Conservation (phyloP, 2,329 filamentous ascomycete genomes). For the Cadophora sp. region DNA sequence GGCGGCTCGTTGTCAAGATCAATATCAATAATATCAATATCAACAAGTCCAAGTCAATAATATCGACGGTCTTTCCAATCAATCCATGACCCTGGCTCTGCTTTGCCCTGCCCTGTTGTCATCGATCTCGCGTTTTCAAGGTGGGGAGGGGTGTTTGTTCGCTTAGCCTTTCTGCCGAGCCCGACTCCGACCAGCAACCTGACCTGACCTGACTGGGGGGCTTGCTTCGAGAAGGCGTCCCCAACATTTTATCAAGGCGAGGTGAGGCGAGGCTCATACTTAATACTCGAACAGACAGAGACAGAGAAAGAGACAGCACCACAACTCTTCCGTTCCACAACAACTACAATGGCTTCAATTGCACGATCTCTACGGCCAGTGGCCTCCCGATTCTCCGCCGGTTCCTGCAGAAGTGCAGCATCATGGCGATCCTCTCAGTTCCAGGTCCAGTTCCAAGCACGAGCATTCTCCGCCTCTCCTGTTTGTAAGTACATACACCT, state of each 20-base stretch:
- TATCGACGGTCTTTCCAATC: constrained; percentile 13
- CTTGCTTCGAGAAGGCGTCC: constrained; percentile 14
- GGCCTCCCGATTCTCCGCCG: constrained; percentile 37
- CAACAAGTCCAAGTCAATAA: constrained; percentile 13
- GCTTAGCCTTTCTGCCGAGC: constrained; percentile 21
- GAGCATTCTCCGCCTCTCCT: constrained; percentile 55
- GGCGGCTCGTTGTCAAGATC: constrained; percentile 33
- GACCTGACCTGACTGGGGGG: background rate
- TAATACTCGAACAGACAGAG: background rate
- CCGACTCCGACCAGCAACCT: background rate
- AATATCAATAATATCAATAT: constrained; percentile 23
- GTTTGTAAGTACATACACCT: constrained; percentile 48
- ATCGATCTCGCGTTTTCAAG: constrained; percentile 26
- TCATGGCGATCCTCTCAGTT: constrained; percentile 43
- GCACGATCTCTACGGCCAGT: constrained; percentile 54
- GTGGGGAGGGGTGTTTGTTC: constrained; percentile 24
- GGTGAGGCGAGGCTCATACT: background rate
- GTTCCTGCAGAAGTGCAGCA: constrained; percentile 32
- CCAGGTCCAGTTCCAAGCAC: constrained; percentile 47
- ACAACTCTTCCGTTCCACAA: constrained; percentile 3
- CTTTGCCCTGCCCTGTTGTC: background rate
- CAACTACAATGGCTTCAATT: constrained; percentile 64
- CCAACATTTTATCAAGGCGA: constrained; percentile 13
- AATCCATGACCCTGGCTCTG: constrained; percentile 16
- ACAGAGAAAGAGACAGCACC: background rate